phyloP scores from a whole-genome alignment of 2,329 filamentous ascomycete genomes.

The Pleomassaria siparia region DNA sequence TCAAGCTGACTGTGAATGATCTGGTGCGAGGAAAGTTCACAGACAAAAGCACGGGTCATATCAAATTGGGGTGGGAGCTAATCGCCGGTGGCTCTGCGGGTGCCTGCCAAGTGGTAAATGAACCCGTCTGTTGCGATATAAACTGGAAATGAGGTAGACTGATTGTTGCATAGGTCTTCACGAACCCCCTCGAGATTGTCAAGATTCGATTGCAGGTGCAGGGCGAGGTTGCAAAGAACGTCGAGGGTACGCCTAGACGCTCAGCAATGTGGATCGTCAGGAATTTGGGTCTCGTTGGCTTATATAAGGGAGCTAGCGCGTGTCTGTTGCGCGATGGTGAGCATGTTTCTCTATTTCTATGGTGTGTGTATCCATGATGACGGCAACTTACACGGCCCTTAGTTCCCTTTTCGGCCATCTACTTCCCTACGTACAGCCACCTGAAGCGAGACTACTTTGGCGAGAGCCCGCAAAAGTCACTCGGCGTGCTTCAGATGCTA shows the following conservation, averaged over 20 bases:
- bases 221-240: slow-evolving; percentile 87
- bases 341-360: slow-evolving; percentile 11
- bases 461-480: slow-evolving; percentile 81
- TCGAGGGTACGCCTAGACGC: slow-evolving; percentile 78
- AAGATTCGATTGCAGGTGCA: slow-evolving; percentile 98
- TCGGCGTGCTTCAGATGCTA: slow-evolving; percentile 86
- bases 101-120: slow-evolving; percentile 90
- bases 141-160: slow-evolving; percentile 12
- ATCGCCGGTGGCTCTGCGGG: slow-evolving; percentile 87
- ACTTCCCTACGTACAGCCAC: slow-evolving; percentile 96
- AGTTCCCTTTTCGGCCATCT: slow-evolving; percentile 97
- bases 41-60: slow-evolving; percentile 71
- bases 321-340: slow-evolving; percentile 81
- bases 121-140: slow-evolving; percentile 6
- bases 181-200: slow-evolving; percentile 97
- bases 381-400: slow-evolving; percentile 13
- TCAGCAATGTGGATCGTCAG: slow-evolving; percentile 97
- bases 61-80: slow-evolving; percentile 72
- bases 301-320: slow-evolving; percentile 95
- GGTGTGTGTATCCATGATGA: background rate
- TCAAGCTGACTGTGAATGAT: slow-evolving; percentile 98
- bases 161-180: slow-evolving; percentile 69
- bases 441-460: slow-evolving; percentile 93
- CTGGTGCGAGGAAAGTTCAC: slow-evolving; percentile 77
- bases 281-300: slow-evolving; percentile 87